Conservation (phyloP, 768 basidiomycete genomes). For the Mycena albidolilacea region DNA sequence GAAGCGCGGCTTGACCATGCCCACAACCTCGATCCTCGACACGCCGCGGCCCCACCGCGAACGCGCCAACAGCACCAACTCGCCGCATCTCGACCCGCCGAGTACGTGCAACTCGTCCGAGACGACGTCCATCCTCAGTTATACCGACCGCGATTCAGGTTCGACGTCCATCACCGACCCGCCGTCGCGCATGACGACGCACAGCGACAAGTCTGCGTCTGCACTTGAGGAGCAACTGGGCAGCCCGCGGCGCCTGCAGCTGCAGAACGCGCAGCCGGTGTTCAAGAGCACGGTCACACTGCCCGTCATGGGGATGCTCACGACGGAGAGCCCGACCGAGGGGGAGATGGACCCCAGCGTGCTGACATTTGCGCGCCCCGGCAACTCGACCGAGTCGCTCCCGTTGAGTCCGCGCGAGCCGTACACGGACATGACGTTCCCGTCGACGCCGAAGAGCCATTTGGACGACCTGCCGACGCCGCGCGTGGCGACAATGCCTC, state of each 20-base stretch:
- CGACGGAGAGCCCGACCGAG: slow-evolving; percentile 62
- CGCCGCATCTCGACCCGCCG: slow-evolving; percentile 49
- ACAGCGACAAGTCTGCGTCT: slow-evolving; percentile 45
- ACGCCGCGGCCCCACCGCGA: slow-evolving; percentile 47
- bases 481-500: slow-evolving; percentile 42
- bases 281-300: slow-evolving; percentile 55
- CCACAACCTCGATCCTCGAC: slow-evolving; percentile 45
- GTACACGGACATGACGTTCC: slow-evolving; percentile 35
- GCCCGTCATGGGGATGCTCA: slow-evolving; percentile 47
- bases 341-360: slow-evolving; percentile 84
- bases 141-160: slow-evolving; percentile 55
- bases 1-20: slow-evolving; percentile 55
- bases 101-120: slow-evolving; percentile 59
- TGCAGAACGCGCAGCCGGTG: slow-evolving; percentile 40
- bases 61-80: slow-evolving; percentile 54
- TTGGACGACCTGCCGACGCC: slow-evolving; percentile 55
- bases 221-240: slow-evolving; percentile 40
- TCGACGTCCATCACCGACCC: slow-evolving; percentile 66
- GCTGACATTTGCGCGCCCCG: slow-evolving; percentile 81
- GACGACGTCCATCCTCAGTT: slow-evolving; percentile 61
- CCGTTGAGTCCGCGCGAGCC: slow-evolving; percentile 48
- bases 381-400: slow-evolving; percentile 81
- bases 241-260: slow-evolving; percentile 46
- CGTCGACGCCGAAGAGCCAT: slow-evolving; percentile 39
- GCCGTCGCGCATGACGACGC: slow-evolving; percentile 57